Conservation (phyloP, 2,329 filamentous ascomycete species). For the Curvularia hawaiiensis region DNA sequence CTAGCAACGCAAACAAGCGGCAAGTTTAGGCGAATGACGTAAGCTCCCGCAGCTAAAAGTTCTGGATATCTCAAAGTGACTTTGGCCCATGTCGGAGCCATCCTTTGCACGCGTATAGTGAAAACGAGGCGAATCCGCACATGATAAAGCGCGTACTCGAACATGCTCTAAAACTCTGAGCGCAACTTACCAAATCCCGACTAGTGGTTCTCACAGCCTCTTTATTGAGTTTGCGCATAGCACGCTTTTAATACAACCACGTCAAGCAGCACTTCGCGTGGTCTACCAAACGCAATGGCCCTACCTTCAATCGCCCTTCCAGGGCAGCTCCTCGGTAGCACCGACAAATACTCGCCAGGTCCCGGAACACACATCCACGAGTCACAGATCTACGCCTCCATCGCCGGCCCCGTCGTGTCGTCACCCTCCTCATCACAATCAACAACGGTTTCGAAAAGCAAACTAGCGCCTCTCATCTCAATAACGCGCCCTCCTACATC, state of each 20-base stretch:
- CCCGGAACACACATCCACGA: constrained; percentile 83
- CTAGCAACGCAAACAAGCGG: constrained; percentile 9
- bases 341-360: constrained; percentile 71
- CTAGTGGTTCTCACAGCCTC: neutral
- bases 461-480: constrained; percentile 50
- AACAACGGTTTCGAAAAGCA: constrained; percentile 57
- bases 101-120: constrained; percentile 1
- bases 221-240: neutral
- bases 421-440: constrained; percentile 51
- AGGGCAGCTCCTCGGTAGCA: constrained; percentile 77
- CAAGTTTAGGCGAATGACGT: constrained; percentile 29
- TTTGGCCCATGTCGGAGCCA: constrained; percentile 3
- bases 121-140: neutral
- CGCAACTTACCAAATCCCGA: neutral
- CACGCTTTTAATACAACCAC: neutral
- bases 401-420: constrained; percentile 70
- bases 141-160: neutral
- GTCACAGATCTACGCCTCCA: constrained; percentile 77
- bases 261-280: neutral
- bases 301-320: constrained; percentile 68
- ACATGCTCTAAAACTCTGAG: neutral
- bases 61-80: constrained; percentile 18
- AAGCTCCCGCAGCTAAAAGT: constrained; percentile 34
- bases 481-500: constrained; percentile 35
- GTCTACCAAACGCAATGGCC: constrained; percentile 32